phyloP scores from a whole-genome alignment of 179 eudicot genomes.

The Gypsophila paniculata region DNA sequence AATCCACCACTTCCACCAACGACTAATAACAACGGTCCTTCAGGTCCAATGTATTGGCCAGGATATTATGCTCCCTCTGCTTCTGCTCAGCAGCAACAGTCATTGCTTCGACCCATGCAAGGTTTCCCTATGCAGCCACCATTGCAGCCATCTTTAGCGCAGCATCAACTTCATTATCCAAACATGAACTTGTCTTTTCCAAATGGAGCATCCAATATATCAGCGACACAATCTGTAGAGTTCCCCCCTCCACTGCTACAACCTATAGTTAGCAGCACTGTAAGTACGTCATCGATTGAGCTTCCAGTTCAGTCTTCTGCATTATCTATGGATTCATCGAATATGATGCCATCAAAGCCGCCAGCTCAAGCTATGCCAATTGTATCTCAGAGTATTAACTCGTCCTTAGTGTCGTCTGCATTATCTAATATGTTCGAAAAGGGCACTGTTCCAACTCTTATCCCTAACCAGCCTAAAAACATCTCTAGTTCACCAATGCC shows the following conservation, averaged over 20 bases:
- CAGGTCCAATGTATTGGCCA: slow-evolving; percentile 43
- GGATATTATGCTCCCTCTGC: slow-evolving; percentile 40
- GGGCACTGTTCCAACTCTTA: slow-evolving; percentile 27
- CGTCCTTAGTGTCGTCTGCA: slow-evolving; percentile 30
- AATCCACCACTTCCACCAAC: slow-evolving; percentile 39
- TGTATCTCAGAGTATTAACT: slow-evolving; percentile 30
- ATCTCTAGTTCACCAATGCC: slow-evolving; percentile 31
- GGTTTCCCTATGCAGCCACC: slow-evolving; percentile 34
- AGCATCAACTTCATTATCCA: slow-evolving; percentile 31
- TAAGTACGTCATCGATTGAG: slow-evolving; percentile 27
- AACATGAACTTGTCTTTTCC: slow-evolving; percentile 33
- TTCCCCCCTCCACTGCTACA: slow-evolving; percentile 36
- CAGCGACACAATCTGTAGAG: slow-evolving; percentile 30
- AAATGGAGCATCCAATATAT: slow-evolving; percentile 26
- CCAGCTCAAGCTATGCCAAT: slow-evolving; percentile 30
- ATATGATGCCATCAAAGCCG: slow-evolving; percentile 30
- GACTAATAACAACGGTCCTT: slow-evolving; percentile 34
- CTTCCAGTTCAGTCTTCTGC: slow-evolving; percentile 34
- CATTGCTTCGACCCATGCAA: slow-evolving; percentile 35
- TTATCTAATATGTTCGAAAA: slow-evolving; percentile 32
- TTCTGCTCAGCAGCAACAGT: slow-evolving; percentile 38
- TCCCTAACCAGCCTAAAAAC: slow-evolving; percentile 31
- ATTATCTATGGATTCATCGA: slow-evolving; percentile 24
- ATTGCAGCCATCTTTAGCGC: slow-evolving; percentile 29
- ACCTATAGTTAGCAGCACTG: slow-evolving; percentile 32